phyloP scores from a whole-genome alignment of 768 basidiomycete genomes.

The Rhodosporidiobolus sp. region DNA sequence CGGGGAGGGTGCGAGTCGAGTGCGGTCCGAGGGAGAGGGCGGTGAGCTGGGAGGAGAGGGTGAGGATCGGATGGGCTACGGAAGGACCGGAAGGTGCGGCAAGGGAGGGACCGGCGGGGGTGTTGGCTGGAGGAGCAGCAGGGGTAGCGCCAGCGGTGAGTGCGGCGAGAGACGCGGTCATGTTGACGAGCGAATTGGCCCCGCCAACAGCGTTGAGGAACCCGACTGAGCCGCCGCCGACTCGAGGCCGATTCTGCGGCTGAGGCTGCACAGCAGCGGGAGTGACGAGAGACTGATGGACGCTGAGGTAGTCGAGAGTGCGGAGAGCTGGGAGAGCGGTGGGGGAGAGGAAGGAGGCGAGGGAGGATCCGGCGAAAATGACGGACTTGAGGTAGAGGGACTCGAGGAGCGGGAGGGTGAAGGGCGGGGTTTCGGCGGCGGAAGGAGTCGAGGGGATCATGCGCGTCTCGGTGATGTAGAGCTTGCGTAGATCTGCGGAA shows the following conservation, averaged over 20 bases:
- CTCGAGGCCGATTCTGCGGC: not conserved
- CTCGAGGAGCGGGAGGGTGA: not conserved
- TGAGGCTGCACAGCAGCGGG: not conserved
- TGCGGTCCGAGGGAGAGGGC: slow-evolving; percentile 21
- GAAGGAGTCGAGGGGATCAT: not conserved
- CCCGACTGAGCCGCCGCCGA: not conserved
- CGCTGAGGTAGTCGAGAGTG: slow-evolving; percentile 13
- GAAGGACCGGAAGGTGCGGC: not conserved
- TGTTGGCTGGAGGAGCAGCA: not conserved
- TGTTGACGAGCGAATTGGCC: not conserved
- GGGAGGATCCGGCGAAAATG: slow-evolving; percentile 14
- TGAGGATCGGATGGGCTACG: not conserved
- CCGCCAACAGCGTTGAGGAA: not conserved
- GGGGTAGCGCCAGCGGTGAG: not conserved
- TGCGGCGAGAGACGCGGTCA: not conserved
- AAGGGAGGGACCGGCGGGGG: no score
- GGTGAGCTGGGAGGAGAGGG: not conserved
- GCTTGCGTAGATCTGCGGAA: slow-evolving; percentile 1
- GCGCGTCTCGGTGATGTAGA: slow-evolving; percentile 13
- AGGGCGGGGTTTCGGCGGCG: not conserved
- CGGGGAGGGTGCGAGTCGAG: slow-evolving; percentile 20
- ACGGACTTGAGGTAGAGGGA: slow-evolving; percentile 14
- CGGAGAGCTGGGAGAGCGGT: not conserved
- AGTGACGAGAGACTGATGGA: slow-evolving; percentile 22
- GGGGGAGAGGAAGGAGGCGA: not conserved